A percentile compares a stretch with the other conserved stretches of the same genome.
phyloP scores from a whole-genome alignment of 176 grass and related monocot genomes.

The Oryza punctata region DNA sequence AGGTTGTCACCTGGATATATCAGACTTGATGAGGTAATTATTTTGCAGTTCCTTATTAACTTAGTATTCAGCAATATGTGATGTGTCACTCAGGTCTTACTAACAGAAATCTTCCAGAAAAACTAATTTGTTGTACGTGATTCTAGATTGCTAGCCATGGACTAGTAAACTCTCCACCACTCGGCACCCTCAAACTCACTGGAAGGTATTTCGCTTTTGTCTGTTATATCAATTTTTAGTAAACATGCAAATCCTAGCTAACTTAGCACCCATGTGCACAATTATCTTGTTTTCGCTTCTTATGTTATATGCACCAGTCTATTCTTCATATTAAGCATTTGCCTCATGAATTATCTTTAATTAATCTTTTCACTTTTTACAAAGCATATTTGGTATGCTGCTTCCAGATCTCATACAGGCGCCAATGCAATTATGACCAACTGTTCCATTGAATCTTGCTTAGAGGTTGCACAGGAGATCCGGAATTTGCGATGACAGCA shows the following conservation, averaged over 20 bases:
- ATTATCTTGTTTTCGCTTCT: not conserved
- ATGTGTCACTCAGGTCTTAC: not conserved
- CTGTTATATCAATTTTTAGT: slow-evolving; percentile 17
- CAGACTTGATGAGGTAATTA: slow-evolving; percentile 70
- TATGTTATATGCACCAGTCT: not conserved
- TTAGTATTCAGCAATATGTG: slow-evolving; percentile 1
- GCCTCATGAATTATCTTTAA: not conserved
- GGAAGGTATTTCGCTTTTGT: slow-evolving; percentile 51
- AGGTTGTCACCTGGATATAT: slow-evolving; percentile 81
- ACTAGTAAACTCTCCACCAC: slow-evolving; percentile 76
- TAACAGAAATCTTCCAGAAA: not conserved
- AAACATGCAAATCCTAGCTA: not conserved
- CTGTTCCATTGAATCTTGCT: slow-evolving; percentile 61
- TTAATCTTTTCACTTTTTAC: not conserved
- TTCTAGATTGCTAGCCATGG: slow-evolving; percentile 76
- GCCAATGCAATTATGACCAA: slow-evolving; percentile 79
- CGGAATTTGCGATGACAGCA: slow-evolving; percentile 29
- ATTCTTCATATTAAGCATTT: slow-evolving; percentile 18
- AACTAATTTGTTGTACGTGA: slow-evolving; percentile 16
- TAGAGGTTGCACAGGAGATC: slow-evolving; percentile 45
- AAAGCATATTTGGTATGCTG: slow-evolving; percentile 11
- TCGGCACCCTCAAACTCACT: slow-evolving; percentile 49
- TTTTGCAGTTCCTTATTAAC: slow-evolving; percentile 2
- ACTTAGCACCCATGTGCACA: not conserved
- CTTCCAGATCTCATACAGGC: slow-evolving; percentile 77